Base-by-base conservation (phyloP, 371 early-diverging fungal species). In the Mucor piriformis region DNA sequence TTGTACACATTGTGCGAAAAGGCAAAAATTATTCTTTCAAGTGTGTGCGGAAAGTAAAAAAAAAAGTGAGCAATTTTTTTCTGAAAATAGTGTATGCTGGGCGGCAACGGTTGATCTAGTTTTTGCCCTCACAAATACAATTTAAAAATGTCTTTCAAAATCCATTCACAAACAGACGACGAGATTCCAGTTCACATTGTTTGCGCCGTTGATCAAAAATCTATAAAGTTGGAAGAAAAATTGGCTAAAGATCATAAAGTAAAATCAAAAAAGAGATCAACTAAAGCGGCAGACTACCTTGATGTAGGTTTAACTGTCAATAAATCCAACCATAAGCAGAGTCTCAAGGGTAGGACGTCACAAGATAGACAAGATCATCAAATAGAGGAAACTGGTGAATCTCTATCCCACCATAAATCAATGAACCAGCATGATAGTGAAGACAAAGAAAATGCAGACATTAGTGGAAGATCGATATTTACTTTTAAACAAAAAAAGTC, bases 181-280 rank as follows among this genome's bases (percentile, higher is more conserved):
- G 82, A 80, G 55, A 83, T 83, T 37, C 74, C 77, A 10, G 60
- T 67, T 1, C 84, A 83, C 52, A 82, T 85, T 66, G 68, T 67
- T 33, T 72, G 70, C 20, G 59, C 38, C 7, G 81, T 83, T 13
- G 63, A 69, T 24, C 16, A 33, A 1, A 62, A 69, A 47, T 55
- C 72, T 27, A 61, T 70, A 2, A 63, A 71, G 20, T 23, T 51
- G 23, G 86, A 85, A 61, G 65, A 76, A 8, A 54, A 67, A 12
- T 38, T 82, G 18, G 79, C 74, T 10, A 72, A 64, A 34, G 21
- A 47, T 23, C 58, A 40, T 6, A 62, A 64, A 46, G 13, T 59
- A 20, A 61, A 1, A 57, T 68, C 2, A 34, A 59, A 42, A 65
- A 67, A 3, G 51, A 59, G 13, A 25, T 25, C 42, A 61, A 25